These are phyloP conservation scores for Boletus coccyginus DNA, from an alignment of 768 basidiomycete species.

Conservation along the genomic window DNA sequence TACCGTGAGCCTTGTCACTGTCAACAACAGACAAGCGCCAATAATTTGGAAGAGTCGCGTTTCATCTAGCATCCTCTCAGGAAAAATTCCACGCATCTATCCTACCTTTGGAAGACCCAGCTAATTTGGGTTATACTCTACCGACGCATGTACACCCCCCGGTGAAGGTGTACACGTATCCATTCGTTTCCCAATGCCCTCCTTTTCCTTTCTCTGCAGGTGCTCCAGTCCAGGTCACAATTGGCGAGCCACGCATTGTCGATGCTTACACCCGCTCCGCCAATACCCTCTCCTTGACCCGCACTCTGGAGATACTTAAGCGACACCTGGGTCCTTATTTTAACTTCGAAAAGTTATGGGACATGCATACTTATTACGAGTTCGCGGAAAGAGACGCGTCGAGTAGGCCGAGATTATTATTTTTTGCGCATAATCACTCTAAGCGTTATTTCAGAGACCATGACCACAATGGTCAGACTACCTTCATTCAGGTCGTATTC, in stretches of 20 bases:
- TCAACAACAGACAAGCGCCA: background rate
- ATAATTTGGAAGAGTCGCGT: constrained; percentile 26
- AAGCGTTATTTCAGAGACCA: background rate
- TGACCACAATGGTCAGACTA: constrained; percentile 34
- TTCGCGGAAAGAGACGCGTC: constrained; percentile 38
- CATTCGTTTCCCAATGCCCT: constrained; percentile 33
- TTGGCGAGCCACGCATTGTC: constrained; percentile 17
- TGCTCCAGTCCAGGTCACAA: constrained; percentile 28
- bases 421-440: background rate
- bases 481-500: background rate
- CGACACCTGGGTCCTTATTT: constrained; percentile 41
- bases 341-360: constrained; percentile 46
- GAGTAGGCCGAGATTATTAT: constrained; percentile 28
- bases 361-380: constrained; percentile 45
- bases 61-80: constrained; percentile 38
- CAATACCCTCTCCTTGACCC: constrained; percentile 35
- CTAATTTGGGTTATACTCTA: constrained; percentile 18
- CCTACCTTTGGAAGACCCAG: constrained; percentile 22
- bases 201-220: constrained; percentile 37
- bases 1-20: constrained; percentile 26
- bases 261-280: constrained; percentile 38
- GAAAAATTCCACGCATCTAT: constrained; percentile 33
- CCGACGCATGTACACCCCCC: constrained; percentile 28
- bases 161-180: constrained; percentile 35
- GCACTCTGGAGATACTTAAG: constrained; percentile 37